These are phyloP conservation scores for Solanum rostratum DNA, from an alignment of 257 asterid genomes.

Conservation along the genomic window DNA sequence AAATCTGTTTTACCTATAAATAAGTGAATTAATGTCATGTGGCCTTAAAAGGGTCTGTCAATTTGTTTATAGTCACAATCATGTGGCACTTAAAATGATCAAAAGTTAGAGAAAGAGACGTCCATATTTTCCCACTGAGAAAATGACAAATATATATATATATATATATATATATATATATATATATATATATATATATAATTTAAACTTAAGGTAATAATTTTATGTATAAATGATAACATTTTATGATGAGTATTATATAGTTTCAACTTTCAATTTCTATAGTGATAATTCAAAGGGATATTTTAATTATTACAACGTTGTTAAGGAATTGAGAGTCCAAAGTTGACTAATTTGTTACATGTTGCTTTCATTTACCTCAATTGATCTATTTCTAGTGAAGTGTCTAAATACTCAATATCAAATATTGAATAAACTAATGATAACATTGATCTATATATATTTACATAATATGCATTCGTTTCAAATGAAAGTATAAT, in stretches of 20 bases:
- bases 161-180: no score
- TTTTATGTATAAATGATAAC: background rate
- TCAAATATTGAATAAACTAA: no score
- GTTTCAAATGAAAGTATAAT: background rate
- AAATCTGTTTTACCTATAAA: background rate
- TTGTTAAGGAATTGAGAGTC: background rate
- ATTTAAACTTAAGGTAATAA: background rate
- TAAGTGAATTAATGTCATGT: background rate
- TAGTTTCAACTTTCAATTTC: background rate
- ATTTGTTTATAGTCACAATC: background rate
- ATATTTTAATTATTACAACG: no score
- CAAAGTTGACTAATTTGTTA: background rate
- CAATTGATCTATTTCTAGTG: background rate
- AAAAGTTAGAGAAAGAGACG: background rate
- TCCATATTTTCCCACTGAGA: background rate
- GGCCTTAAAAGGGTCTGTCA: background rate
- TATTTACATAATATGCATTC: background rate
- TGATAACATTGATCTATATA: no score
- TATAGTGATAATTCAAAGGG: background rate
- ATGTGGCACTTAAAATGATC: background rate
- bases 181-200: no score
- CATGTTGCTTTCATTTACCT: background rate
- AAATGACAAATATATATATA: background rate
- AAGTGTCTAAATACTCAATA: background rate
- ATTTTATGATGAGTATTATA: no score